Percentiles rank a stretch among this genome's conserved stretches.
These are phyloP conservation scores for Scedosporium apiospermum DNA, from an alignment of 2,329 filamentous ascomycete species.

Conservation along the genomic window DNA sequence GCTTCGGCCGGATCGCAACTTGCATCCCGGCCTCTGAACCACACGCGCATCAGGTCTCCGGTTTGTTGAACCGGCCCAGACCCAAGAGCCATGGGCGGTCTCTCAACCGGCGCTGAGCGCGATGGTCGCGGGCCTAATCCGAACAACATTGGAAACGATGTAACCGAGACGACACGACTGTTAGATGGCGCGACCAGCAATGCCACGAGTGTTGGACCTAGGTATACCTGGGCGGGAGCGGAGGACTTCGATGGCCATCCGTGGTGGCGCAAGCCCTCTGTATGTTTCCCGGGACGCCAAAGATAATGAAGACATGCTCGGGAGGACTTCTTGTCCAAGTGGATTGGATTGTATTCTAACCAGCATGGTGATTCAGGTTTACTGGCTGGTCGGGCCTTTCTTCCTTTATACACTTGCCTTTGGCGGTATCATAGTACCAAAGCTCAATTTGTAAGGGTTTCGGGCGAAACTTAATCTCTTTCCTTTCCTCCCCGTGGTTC, in stretches of 20 bases:
- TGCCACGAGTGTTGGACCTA: neutral
- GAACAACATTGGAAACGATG: constrained; percentile 6
- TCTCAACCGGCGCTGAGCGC: neutral
- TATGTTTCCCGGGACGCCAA: constrained; percentile 18
- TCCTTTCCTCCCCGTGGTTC: neutral
- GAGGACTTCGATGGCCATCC: constrained; percentile 52
- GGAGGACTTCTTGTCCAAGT: neutral
- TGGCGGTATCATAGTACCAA: constrained; percentile 77
- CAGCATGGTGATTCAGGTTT: constrained; percentile 44
- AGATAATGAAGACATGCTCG: neutral
- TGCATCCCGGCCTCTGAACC: too few species aligned
- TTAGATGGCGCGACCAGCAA: constrained; percentile 20
- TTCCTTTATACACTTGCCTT: constrained; percentile 76
- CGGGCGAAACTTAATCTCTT: too few species aligned
- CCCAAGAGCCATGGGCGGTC: neutral
- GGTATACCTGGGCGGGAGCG: constrained; percentile 35
- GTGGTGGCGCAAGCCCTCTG: constrained; percentile 55
- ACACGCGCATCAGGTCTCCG: too few species aligned
- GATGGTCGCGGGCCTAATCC: neutral
- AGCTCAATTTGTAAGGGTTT: constrained; percentile 59
- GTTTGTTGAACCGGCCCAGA: too few species aligned
- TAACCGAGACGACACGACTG: constrained; percentile 28
- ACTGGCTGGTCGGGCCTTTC: constrained; percentile 76
- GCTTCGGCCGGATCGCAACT: too few species aligned
- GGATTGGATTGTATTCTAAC: constrained; percentile 12